These are phyloP conservation scores for Fusarium sulawesiense DNA, from an alignment of 2,329 filamentous ascomycete species.

Conservation along the genomic window DNA sequence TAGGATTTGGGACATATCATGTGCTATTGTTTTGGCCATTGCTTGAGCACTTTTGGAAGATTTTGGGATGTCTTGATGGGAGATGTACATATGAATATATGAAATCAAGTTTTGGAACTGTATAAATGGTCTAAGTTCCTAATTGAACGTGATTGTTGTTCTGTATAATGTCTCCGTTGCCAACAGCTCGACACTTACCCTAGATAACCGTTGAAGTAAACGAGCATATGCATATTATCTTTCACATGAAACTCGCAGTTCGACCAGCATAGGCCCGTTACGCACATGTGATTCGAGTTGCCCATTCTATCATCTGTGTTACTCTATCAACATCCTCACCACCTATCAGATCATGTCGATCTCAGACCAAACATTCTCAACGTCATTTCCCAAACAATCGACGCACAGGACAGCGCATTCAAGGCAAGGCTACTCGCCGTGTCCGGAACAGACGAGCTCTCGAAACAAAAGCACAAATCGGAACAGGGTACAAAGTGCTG, in stretches of 20 bases:
- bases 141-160: neutral
- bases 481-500: constrained; percentile 10
- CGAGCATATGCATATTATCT: neutral
- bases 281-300: neutral
- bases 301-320: neutral
- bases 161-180: neutral
- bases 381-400: constrained; percentile 11
- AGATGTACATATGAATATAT: constrained; percentile 15
- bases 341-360: constrained; percentile 7
- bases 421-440: neutral
- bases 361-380: neutral
- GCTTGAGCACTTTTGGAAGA: constrained; percentile 24
- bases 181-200: neutral
- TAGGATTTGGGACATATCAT: constrained; percentile 7
- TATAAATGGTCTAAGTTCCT: constrained; percentile 26
- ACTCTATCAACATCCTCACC: neutral
- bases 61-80: constrained; percentile 10
- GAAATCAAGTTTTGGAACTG: constrained; percentile 17
- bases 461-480: constrained; percentile 2
- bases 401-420: constrained; percentile 11
- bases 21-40: constrained; percentile 9
- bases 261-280: neutral
- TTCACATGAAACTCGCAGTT: neutral
- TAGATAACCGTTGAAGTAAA: neutral
- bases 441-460: constrained; percentile 9